Conservation (phyloP, 805 yeast species). For the Teunomyces stri region DNA sequence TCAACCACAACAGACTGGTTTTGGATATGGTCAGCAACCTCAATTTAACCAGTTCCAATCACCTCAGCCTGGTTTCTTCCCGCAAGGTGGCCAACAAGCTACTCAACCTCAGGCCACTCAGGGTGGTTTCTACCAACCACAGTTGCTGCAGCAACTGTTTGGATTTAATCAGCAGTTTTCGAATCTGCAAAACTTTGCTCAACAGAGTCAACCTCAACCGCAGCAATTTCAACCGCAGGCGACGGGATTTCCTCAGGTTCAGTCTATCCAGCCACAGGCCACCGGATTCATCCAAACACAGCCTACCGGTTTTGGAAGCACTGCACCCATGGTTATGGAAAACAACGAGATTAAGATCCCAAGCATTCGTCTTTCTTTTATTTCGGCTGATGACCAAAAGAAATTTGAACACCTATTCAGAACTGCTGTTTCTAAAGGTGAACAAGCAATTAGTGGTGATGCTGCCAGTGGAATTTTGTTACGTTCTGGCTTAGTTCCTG, state of each 20-base stretch:
- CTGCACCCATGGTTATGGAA: constrained; percentile 44
- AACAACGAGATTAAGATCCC: constrained; percentile 67
- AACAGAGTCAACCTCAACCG: constrained; percentile 12
- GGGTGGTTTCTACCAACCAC: constrained; percentile 6
- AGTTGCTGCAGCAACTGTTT: constrained; percentile 42
- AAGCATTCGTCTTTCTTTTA: constrained; percentile 74
- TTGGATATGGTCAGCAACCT: constrained; percentile 14
- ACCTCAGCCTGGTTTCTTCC: background rate
- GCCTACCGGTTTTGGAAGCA: constrained; percentile 46
- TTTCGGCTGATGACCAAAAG: constrained; percentile 80
- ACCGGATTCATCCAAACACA: constrained; percentile 41
- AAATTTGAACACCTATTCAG: constrained; percentile 84
- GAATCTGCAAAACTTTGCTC: constrained; percentile 11
- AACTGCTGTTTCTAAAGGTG: constrained; percentile 71
- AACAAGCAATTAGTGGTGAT: constrained; percentile 64
- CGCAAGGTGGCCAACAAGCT: constrained; percentile 3
- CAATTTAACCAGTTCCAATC: constrained; percentile 6
- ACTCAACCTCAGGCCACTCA: constrained; percentile 7
- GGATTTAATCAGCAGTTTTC: constrained; percentile 30
- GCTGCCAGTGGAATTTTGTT: constrained; percentile 76
- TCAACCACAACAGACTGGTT: constrained; percentile 24
- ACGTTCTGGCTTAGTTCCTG: constrained; percentile 74
- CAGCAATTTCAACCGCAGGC: constrained; percentile 22
- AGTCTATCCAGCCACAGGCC: constrained; percentile 26
- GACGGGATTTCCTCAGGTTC: constrained; percentile 12